phyloP scores from a whole-genome alignment of 1,284 basidiomycete species.

The Cystobasidium slooffiae region DNA sequence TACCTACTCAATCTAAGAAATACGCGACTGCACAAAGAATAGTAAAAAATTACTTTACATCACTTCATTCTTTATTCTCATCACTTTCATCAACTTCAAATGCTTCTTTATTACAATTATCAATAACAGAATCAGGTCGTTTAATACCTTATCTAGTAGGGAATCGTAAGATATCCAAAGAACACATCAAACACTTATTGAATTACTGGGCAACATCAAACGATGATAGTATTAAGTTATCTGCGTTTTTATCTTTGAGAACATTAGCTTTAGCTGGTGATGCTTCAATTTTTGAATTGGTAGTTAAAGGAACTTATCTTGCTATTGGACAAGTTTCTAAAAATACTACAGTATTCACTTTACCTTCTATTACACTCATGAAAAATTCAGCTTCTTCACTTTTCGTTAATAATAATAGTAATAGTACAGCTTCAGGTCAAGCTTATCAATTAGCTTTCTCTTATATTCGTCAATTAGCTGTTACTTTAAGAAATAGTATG shows the following conservation, averaged over 20 bases:
- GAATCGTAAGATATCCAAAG: slow-evolving; percentile 79
- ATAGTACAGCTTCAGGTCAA: slow-evolving; percentile 58
- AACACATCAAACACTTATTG: slow-evolving; percentile 64
- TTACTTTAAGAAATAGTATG: slow-evolving; percentile 88
- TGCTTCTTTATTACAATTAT: slow-evolving; percentile 65
- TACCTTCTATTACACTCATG: slow-evolving; percentile 95
- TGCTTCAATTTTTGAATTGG: slow-evolving; percentile 78
- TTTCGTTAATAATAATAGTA: slow-evolving; percentile 66
- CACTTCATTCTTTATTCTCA: slow-evolving; percentile 72
- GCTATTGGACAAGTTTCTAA: slow-evolving; percentile 80
- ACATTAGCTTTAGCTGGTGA: slow-evolving; percentile 79
- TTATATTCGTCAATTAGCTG: slow-evolving; percentile 94
- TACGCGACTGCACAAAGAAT: slow-evolving; percentile 77
- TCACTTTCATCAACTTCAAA: slow-evolving; percentile 45
- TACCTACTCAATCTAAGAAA: slow-evolving; percentile 56
- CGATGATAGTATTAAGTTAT: slow-evolving; percentile 80
- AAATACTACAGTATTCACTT: slow-evolving; percentile 79
- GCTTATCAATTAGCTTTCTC: slow-evolving; percentile 94
- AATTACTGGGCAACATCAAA: slow-evolving; percentile 63
- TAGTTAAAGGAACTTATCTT: slow-evolving; percentile 87
- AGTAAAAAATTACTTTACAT: slow-evolving; percentile 85
- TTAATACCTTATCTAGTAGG: slow-evolving; percentile 81
- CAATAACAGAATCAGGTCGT: slow-evolving; percentile 80
- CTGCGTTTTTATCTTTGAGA: slow-evolving; percentile 84
- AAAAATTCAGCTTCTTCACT: slow-evolving; percentile 96